These are phyloP conservation scores for Russula dissimulans DNA, from an alignment of 768 basidiomycete genomes.

Conservation along the genomic window DNA sequence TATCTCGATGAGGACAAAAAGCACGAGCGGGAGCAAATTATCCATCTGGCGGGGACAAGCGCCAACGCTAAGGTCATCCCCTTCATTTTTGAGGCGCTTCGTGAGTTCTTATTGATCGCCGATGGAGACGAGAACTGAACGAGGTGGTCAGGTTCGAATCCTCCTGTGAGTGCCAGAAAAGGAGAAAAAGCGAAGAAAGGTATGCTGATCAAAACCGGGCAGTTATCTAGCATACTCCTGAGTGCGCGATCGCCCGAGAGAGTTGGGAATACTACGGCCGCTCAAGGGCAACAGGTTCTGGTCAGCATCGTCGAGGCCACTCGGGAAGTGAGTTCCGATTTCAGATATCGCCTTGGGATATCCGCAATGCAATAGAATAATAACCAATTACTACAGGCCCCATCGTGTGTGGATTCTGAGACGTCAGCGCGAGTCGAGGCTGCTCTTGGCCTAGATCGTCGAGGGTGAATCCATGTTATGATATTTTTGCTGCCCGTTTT, in stretches of 20 bases:
- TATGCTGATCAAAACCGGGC: background rate
- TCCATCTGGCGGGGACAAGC: background rate
- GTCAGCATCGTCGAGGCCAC: constrained; percentile 19
- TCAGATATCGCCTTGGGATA: background rate
- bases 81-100: constrained; percentile 18
- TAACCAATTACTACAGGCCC: background rate
- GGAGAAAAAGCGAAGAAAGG: background rate
- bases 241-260: background rate
- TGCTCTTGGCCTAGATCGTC: constrained; percentile 15
- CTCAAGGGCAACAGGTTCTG: constrained; percentile 17
- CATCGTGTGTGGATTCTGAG: background rate
- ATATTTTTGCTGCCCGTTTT: background rate
- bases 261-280: constrained; percentile 12
- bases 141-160: constrained; percentile 12
- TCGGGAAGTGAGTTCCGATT: constrained; percentile 10
- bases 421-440: background rate
- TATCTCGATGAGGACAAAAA: constrained; percentile 32
- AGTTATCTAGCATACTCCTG: constrained; percentile 14
- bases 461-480: constrained; percentile 4
- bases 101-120: background rate
- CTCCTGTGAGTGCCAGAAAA: constrained; percentile 13
- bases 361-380: background rate
- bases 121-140: background rate
- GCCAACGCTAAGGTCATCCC: constrained; percentile 3
- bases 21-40: background rate